Evolutionary conservation across 2,329 filamentous ascomycete species (phyloP), one percentile per base, ranked within the genome.

Genomic region (Diaporthe ilicicola): DNA sequence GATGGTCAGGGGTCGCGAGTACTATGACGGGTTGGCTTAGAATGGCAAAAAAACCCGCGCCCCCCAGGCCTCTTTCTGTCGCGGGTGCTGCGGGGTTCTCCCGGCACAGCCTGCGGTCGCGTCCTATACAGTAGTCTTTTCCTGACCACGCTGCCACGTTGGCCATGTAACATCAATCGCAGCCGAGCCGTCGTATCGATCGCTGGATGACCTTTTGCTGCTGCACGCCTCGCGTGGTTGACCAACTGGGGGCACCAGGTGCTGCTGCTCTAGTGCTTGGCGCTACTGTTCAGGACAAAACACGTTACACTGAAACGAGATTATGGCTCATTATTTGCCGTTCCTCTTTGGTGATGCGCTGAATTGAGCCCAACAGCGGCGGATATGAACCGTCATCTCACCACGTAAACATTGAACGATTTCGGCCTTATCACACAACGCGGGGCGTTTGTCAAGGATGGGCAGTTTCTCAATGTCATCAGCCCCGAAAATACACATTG

Each of bases 171-270:
- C 59, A 48, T 62, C n/a, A 1, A 22, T 48, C 59, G 59, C 32
- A 62, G 42, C 56, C 56, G 56, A 62, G 39, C 56, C 29, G 39
- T 62, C 56, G 56, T 62, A 62, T 62, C 56, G 56, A 48, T 62
- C 56, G 39, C 39, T 32, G 56, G 4, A 34, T n/a, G n/a, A n/a
- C n/a, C n/a, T n/a, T 4, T n/a, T 24, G 9, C 39, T 46, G 39
- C 39, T 46, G 22, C 37, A 29, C 55, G 56, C 42, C 46, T 39
- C 56, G 56, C 56, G 56, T 62, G 56, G 59, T 34, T 24, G 27
- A 48, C 42, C 3, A 62, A 39, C 44, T 46, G 56, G 56, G 39
- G 15, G 22, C 5, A 13, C 24, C 39, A 34, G 32, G 32, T n/a
- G 32, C 37, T 39, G 37, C 37, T 39, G 13, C 37, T 34, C n/a